Conservation (phyloP, 2,329 filamentous ascomycete genomes). For the Fusarium sp. region DNA sequence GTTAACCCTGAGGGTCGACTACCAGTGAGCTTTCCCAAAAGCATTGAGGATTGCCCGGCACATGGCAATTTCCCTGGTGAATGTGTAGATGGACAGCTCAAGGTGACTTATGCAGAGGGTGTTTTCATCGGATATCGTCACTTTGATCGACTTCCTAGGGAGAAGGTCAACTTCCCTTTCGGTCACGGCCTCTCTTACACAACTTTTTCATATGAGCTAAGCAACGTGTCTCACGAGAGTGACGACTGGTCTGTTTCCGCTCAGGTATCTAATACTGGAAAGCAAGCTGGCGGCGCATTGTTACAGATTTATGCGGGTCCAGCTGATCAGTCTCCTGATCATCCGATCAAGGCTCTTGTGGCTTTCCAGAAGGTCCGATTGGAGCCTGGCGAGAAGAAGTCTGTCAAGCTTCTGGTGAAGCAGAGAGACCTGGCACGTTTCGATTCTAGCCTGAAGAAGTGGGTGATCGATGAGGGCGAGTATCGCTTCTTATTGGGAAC, state of each 20-base stretch:
- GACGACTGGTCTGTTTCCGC: conserved; percentile 61
- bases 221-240: conserved; percentile 48
- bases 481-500: conserved; percentile 45
- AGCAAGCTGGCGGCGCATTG: conserved; percentile 59
- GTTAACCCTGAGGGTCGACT: conserved; percentile 73
- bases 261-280: conserved; percentile 68
- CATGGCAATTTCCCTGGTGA: conserved; percentile 70
- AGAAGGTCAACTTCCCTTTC: conserved; percentile 71
- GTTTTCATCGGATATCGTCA: conserved; percentile 76
- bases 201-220: conserved; percentile 66
- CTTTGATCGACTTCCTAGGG: conserved; percentile 67
- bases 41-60: conserved; percentile 70
- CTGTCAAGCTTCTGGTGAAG: conserved; percentile 23
- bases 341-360: conserved; percentile 48
- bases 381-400: conserved; percentile 33
- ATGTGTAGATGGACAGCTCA: conserved; percentile 35
- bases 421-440: conserved; percentile 47
- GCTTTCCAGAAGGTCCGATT: conserved; percentile 48
- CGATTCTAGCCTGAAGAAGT: conserved; percentile 38
- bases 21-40: conserved; percentile 70
- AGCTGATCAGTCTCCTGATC: conserved; percentile 14
- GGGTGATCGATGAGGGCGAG: conserved; percentile 45
- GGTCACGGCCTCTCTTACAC: conserved; percentile 77
- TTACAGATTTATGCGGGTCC: conserved; percentile 63
- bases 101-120: conserved; percentile 73